Base-by-base conservation (phyloP, 202 grass and related monocot species). In the Elaeis oleifera region DNA sequence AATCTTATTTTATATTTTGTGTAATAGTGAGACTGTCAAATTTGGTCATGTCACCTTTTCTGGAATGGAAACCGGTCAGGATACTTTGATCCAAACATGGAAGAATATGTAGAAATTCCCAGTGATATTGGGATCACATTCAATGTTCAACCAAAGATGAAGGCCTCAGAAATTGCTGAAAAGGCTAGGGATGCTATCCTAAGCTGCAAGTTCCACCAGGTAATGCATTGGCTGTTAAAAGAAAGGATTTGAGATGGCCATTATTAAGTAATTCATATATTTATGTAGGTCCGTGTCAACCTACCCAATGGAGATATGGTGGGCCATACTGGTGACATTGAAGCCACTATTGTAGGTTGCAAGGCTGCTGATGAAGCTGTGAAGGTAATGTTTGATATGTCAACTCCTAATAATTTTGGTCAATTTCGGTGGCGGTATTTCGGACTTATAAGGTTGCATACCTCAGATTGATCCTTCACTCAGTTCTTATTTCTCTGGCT, bases 231-330 rank as follows among this genome's bases (percentile, higher is more conserved):
- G 36, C 36, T 44, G 36, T 44, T 13, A 44, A 13, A 44, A 31
- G 7, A 31, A 31, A 31, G 28, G 28, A 31, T 31, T 31, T 31
- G 2, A 44, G 11, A 13, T 44, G 9, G 36, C 11, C 11, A 13
- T 44, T 44, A 44, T 44, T 44, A 13, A 44, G 36, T 13, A 44
- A 13, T 14, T 1, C 36, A 13, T 44, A 44, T 9, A 44, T 44
- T 29, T 52, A 29, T 74, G 16, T 57, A 89, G 85, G 82, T 90
- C 1, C 76, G 87, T 64, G 79, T 90, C 6, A 86, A 90, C 67
- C 69, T 90, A 18, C 58, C 87, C 7, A 90, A 86, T 52, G 87
- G 70, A 50, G 83, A 90, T 51, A 90, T 86, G 87, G 83, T 90
- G 44, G 87, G 83, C 6, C 87, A 90, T 69, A 83, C 79, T 3